phyloP scores from a whole-genome alignment of 306 rosid species.

The Mucuna pruriens region DNA sequence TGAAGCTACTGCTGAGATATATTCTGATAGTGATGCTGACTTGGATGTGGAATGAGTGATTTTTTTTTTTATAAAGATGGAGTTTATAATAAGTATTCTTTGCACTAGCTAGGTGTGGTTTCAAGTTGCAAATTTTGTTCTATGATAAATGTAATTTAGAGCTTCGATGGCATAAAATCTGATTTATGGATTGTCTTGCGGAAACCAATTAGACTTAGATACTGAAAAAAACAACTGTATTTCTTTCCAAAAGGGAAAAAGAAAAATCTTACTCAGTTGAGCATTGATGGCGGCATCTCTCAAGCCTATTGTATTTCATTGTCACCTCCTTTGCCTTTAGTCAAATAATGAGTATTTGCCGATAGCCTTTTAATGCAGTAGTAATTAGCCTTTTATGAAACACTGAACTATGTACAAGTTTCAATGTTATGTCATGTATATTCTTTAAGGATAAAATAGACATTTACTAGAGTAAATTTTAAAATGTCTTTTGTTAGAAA shows the following conservation, averaged over 20 bases:
- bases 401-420: background rate
- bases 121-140: slow-evolving; percentile 31
- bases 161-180: background rate
- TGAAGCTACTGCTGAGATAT: slow-evolving; percentile 44
- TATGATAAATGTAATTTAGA: background rate
- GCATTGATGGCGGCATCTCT: background rate
- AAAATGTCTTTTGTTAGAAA: no score
- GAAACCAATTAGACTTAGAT: background rate
- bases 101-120: background rate
- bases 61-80: background rate
- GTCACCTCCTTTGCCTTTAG: background rate
- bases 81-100: slow-evolving; percentile 8
- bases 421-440: background rate
- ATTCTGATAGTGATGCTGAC: slow-evolving; percentile 48
- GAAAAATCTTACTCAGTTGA: background rate
- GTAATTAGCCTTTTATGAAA: background rate
- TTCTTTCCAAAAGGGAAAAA: background rate
- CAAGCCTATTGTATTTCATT: background rate
- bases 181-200: background rate
- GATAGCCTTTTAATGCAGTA: background rate
- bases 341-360: background rate
- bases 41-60: slow-evolving; percentile 42
- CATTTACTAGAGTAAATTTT: background rate
- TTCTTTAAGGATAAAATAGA: background rate
- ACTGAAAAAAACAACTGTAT: background rate